Base-by-base conservation (phyloP, 805 yeast genomes). In the Saccharomycopsis fermentans region DNA sequence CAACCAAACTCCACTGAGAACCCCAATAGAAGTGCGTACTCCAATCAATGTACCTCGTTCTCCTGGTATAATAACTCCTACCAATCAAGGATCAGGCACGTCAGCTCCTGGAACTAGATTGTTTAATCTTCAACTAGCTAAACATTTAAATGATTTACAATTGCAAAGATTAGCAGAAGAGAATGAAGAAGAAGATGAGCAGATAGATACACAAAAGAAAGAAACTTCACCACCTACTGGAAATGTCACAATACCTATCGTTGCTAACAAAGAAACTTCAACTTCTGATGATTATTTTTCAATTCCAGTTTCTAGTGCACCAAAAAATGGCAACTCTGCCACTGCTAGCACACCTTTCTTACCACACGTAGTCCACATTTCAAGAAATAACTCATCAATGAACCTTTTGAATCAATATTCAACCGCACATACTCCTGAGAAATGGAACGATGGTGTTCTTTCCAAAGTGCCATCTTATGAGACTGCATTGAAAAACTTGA, bases 391-490 rank as follows among this genome's bases (percentile, higher is more conserved):
- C 56, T 83, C 90, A 1, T 77, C 72, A 37, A 63, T 65, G 16
- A 71, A 72, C 24, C 58, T 72, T 34, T 53, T 65, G 60, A 57
- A 65, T 29, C 35, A 51, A n/a, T 52, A 55, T 16, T 52, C 60
- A 21, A 61, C 40, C 61, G 62, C 57, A 3, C 64, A 60, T 29
- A 56, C 57, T 19, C 59, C 63, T 4, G 62, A 59, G 6, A 78
- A 73, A 32, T 73, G 77, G 76, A 78, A 79, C 59, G 61, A 76
- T 2, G 68, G 69, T 5, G 70, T 74, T 1, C 63, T 89, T 63
- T 82, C 86, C 21, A 74, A 81, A 54, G 96, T 92, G 6, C 98
- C 98, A 0, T 83, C 96, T 0, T 92, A 92, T 70, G 79, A 78
- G 6, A 84, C 87, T 35, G 97, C 98, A 0, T 71, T 90, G 69